Evolutionary conservation across 2,329 filamentous ascomycete species (phyloP), one percentile per base, ranked within the genome.

Genomic region (Penicillium sp.): DNA sequence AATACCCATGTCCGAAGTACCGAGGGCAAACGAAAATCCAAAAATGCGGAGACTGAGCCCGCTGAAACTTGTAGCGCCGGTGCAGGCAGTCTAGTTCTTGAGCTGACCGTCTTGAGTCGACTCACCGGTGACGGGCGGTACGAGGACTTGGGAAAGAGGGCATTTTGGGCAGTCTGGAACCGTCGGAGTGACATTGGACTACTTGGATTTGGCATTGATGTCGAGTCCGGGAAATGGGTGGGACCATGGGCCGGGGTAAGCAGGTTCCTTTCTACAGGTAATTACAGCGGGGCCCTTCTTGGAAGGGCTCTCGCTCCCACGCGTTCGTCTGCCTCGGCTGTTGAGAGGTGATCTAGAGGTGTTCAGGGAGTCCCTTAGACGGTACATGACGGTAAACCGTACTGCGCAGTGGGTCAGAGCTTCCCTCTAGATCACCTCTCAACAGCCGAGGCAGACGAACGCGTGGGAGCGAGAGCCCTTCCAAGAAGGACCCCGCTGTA

Each of bases 131-230:
- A 97, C 68, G 77, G 82, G 10, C 85, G 89, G n/a, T 99, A 96
- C 65, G 94, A 99, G 72, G 85, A 89, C 66, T 81, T 90, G 16
- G 93, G 90, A 1, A 97, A 97, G 73, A 81, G 89, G 54, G 93
- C 94, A 0, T 99, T 99, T 67, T 97, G 93, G 91, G 89, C 92
- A 25, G 90, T 99, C n/a, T 99, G 94, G 94, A 80, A 87, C 41
- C 82, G 90, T 53, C 84, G 92, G 60, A 97, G 90, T 70, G 83
- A 86, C 39, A 90, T 96, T 65, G 91, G 90, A 4, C 80, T 99
- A 25, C 87, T 99, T 59, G 94, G 93, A 8, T 89, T 91, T 54
- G 93, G 92, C 3, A 91, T 99, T 58, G 93, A 96, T 75, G 90
- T 91, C 1, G 93, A 97, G 69, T 88, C 86, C 29, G 94, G 93